phyloP scores from a whole-genome alignment of 1,284 basidiomycete genomes.

The Sporisorium graminicola region DNA sequence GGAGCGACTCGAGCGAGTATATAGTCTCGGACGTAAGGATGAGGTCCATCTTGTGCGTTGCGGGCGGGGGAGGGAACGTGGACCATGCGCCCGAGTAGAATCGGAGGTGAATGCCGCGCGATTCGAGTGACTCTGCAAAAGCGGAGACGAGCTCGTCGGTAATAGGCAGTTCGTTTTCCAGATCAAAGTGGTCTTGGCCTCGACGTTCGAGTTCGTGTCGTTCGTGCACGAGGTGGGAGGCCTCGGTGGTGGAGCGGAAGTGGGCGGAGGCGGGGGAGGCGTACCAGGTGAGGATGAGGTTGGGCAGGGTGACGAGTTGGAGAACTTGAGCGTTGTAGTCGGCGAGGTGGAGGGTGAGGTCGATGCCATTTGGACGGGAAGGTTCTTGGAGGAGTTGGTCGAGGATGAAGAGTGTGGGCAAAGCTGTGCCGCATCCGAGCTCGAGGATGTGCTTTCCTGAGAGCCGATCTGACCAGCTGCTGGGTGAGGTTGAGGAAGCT shows the following conservation, averaged over 20 bases:
- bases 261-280: constrained; percentile 35
- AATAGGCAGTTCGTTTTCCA: constrained; percentile 36
- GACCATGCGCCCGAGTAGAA: constrained; percentile 88
- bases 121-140: constrained; percentile 76
- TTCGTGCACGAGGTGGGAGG: constrained; percentile 16
- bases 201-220: constrained; percentile 30
- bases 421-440: constrained; percentile 92
- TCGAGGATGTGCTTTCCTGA: constrained; percentile 42
- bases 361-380: not conserved
- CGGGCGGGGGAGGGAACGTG: constrained; percentile 26
- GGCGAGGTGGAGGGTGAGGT: constrained; percentile 82
- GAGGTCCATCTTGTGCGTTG: constrained; percentile 72
- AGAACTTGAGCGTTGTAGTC: constrained; percentile 90
- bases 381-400: constrained; percentile 74
- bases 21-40: constrained; percentile 93
- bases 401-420: constrained; percentile 83
- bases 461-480: constrained; percentile 9
- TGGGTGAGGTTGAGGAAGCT: not conserved
- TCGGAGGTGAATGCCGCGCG: constrained; percentile 75
- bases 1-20: constrained; percentile 80
- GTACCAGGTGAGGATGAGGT: constrained; percentile 81
- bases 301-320: constrained; percentile 80
- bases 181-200: constrained; percentile 48
- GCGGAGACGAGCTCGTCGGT: constrained; percentile 75
- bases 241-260: constrained; percentile 20